phyloP scores from a whole-genome alignment of 2,329 filamentous ascomycete species.

The Monosporascus sp. region DNA sequence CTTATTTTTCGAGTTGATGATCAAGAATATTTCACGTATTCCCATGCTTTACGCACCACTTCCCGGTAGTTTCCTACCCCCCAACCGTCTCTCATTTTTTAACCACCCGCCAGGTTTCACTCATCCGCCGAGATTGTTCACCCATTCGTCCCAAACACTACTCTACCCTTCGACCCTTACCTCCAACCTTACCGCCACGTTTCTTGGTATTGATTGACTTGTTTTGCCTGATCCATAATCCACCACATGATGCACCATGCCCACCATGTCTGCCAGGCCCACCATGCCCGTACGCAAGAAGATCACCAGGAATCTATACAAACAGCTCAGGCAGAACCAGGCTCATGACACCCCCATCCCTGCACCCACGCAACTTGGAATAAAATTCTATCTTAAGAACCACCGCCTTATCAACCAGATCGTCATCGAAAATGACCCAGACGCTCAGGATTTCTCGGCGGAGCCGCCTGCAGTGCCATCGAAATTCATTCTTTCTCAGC shows the following conservation, averaged over 20 bases:
- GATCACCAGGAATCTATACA: conserved; percentile 10
- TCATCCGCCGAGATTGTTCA: too few relatives aligned
- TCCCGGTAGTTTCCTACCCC: too few relatives aligned
- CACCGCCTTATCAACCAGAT: conserved; percentile 8
- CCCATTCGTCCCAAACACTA: background rate
- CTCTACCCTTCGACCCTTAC: background rate
- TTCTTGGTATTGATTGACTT: background rate
- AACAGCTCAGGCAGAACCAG: conserved; percentile 18
- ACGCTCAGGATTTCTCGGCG: background rate
- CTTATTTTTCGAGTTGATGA: too few relatives aligned
- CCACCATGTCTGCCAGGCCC: background rate
- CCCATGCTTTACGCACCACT: too few relatives aligned
- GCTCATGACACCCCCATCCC: conserved; percentile 17
- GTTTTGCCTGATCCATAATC: background rate
- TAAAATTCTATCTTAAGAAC: conserved; percentile 19
- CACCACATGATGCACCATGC: background rate
- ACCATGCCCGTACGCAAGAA: conserved; percentile 6
- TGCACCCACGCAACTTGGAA: conserved; percentile 16
- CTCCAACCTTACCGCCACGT: background rate
- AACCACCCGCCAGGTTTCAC: background rate
- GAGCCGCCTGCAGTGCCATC: conserved; percentile 18
- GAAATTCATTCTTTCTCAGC: conserved; percentile 34
- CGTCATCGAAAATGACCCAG: conserved; percentile 1
- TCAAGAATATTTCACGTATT: too few relatives aligned
- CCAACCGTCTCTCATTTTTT: background rate